These are phyloP conservation scores for Colletotrichum phormii DNA, from an alignment of 2,329 filamentous ascomycete genomes.

Conservation along the genomic window DNA sequence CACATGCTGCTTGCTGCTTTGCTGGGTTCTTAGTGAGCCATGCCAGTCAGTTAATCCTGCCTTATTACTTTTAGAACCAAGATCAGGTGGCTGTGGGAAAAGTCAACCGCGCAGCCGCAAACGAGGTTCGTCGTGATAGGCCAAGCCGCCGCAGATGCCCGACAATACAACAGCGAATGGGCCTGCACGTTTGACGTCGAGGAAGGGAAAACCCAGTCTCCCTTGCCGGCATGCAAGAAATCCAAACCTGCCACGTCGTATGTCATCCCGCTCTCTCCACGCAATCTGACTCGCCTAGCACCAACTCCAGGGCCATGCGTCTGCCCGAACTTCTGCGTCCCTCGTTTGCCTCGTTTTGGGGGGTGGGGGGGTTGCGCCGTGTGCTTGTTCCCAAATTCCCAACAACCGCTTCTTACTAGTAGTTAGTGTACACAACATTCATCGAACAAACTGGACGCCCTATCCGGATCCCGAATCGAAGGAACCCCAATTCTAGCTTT, in stretches of 20 bases:
- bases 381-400: neutral
- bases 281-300: constrained; percentile 30
- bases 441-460: neutral
- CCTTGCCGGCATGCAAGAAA: constrained; percentile 16
- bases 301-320: constrained; percentile 8
- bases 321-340: constrained; percentile 17
- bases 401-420: too few species aligned
- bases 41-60: neutral
- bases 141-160: constrained; percentile 10
- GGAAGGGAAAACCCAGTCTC: constrained; percentile 31
- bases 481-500: constrained; percentile 24
- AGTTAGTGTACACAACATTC: too few species aligned
- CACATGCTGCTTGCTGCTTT: neutral
- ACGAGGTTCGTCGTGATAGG: constrained; percentile 27
- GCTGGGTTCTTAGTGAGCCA: neutral
- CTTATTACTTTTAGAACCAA: neutral
- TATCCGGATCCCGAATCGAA: constrained; percentile 13
- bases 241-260: constrained; percentile 36
- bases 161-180: constrained; percentile 20
- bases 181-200: constrained; percentile 20
- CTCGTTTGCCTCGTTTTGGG: constrained; percentile 6
- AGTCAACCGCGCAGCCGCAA: constrained; percentile 9
- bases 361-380: neutral
- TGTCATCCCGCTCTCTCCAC: constrained; percentile 36
- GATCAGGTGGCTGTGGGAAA: constrained; percentile 22